Percentiles rank a stretch among this genome's conserved stretches.
These are phyloP conservation scores for Coniferiporia sulphurascens DNA, from an alignment of 1,284 basidiomycete species.

Conservation along the genomic window DNA sequence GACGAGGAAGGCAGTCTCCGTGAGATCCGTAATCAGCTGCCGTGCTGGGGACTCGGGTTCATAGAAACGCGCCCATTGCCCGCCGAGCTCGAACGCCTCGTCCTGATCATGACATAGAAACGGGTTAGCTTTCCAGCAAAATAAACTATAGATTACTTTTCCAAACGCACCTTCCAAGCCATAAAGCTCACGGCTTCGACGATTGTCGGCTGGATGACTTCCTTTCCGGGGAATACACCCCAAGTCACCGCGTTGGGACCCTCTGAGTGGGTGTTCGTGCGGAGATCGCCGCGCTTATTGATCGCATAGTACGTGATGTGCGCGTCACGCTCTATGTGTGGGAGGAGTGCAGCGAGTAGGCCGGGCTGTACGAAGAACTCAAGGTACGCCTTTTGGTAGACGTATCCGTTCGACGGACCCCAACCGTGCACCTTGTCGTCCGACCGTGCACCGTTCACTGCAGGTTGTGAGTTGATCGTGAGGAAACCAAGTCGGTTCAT, in stretches of 20 bases:
- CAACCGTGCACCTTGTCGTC: conserved; percentile 89
- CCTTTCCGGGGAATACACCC: conserved; percentile 98
- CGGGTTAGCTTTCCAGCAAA: neutral
- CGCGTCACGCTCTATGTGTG: conserved; percentile 83
- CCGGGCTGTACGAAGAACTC: conserved; percentile 90
- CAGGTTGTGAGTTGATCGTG: conserved; percentile 98
- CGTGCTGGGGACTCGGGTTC: conserved; percentile 73
- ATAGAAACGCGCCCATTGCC: conserved; percentile 91
- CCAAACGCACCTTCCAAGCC: conserved; percentile 81
- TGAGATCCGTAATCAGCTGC: conserved; percentile 72
- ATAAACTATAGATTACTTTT: conserved; percentile 1
- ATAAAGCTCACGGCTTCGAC: conserved; percentile 97
- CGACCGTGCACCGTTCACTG: conserved; percentile 88
- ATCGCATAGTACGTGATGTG: conserved; percentile 97
- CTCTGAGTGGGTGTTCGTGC: conserved; percentile 88
- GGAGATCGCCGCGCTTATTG: conserved; percentile 86
- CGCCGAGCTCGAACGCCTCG: conserved; percentile 93
- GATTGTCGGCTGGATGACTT: conserved; percentile 97
- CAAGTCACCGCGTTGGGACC: conserved; percentile 98
- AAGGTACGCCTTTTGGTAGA: conserved; percentile 99
- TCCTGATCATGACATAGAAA: conserved; percentile 50
- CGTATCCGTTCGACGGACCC: conserved; percentile 92
- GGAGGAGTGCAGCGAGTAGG: conserved; percentile 71
- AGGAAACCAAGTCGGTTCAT: conserved; percentile 91
- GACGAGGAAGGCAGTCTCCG: conserved; percentile 85